Conservation (phyloP, 2,329 filamentous ascomycete genomes). For the Sphaerostilbella broomeana region DNA sequence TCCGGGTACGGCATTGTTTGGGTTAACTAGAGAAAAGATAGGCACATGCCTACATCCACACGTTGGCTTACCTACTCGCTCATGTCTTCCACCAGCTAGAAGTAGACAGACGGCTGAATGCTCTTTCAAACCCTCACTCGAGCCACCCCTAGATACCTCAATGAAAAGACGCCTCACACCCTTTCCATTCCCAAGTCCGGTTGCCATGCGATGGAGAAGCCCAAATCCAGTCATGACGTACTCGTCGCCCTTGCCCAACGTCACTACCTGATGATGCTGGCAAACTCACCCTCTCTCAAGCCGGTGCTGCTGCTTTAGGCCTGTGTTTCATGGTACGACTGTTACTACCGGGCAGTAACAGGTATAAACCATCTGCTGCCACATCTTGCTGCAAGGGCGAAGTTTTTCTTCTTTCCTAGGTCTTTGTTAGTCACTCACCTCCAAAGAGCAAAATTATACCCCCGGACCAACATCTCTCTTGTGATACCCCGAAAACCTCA, state of each 20-base stretch:
- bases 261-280: slow-evolving; percentile 22
- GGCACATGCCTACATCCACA: too few relatives aligned
- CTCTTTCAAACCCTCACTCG: too few relatives aligned
- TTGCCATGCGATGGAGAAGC: slow-evolving; percentile 1
- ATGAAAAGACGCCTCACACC: too few relatives aligned
- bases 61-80: too few relatives aligned
- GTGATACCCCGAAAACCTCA: slow-evolving; percentile 14
- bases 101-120: too few relatives aligned
- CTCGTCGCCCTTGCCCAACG: slow-evolving; percentile 27
- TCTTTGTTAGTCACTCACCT: not conserved
- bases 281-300: slow-evolving; percentile 14
- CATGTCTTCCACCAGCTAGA: too few relatives aligned
- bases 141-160: too few relatives aligned
- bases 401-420: not conserved
- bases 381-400: not conserved
- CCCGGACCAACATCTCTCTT: not conserved
- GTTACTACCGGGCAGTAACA: not conserved
- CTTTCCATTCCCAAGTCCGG: not conserved
- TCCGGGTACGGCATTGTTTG: too few relatives aligned
- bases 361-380: not conserved
- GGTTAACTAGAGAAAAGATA: too few relatives aligned
- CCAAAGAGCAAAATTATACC: slow-evolving; percentile 4
- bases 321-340: too few relatives aligned
- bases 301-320: too few relatives aligned
- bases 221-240: slow-evolving; percentile 29